A percentile compares a stretch with the other conserved stretches of the same genome.
Evolutionary conservation across 2,329 filamentous ascomycete genomes (phyloP).

Genomic region (Setomelanomma holmii): DNA sequence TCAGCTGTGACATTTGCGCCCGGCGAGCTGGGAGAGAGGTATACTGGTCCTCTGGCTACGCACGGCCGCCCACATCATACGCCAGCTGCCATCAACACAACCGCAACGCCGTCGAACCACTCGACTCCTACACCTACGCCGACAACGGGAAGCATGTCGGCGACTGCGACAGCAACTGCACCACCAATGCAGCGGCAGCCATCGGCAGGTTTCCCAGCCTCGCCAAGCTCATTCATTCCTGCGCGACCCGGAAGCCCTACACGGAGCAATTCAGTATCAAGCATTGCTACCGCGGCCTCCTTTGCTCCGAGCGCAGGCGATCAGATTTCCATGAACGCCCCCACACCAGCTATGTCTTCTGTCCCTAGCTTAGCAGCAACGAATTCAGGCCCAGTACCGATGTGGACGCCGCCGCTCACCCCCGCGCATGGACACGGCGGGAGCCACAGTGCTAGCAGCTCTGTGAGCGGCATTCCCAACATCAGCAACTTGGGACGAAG

Average conservation of each 20-base stretch:
- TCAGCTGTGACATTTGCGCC: constrained; percentile 84
- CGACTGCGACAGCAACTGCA: constrained; percentile 56
- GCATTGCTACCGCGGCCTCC: constrained; percentile 71
- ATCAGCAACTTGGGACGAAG: constrained; percentile 24
- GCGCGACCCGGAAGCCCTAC: constrained; percentile 77
- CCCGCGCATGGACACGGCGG: constrained; percentile 60
- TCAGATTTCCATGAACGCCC: constrained; percentile 68
- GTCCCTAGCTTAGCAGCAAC: constrained; percentile 79
- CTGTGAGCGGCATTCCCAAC: constrained; percentile 59
- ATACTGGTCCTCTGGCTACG: constrained; percentile 68
- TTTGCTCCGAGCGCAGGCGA: constrained; percentile 48
- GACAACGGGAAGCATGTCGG: constrained; percentile 67
- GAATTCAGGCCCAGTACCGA: constrained; percentile 70
- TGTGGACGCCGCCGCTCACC: constrained; percentile 91
- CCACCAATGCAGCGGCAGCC: constrained; percentile 60
- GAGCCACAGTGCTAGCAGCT: constrained; percentile 62
- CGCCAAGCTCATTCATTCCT: constrained; percentile 63
- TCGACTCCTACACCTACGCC: constrained; percentile 76
- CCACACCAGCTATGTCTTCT: constrained; percentile 77
- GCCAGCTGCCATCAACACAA: constrained; percentile 52
- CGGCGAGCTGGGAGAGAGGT: constrained; percentile 84
- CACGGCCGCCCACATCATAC: constrained; percentile 36
- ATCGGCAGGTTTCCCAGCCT: constrained; percentile 63
- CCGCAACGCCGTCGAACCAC: constrained; percentile 61
- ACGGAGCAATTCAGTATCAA: constrained; percentile 85